A percentile compares a stretch with the other conserved stretches of the same genome.
These are phyloP conservation scores for Calamus simplicifolius DNA, from an alignment of 176 grass and related monocot species.

Conservation along the genomic window DNA sequence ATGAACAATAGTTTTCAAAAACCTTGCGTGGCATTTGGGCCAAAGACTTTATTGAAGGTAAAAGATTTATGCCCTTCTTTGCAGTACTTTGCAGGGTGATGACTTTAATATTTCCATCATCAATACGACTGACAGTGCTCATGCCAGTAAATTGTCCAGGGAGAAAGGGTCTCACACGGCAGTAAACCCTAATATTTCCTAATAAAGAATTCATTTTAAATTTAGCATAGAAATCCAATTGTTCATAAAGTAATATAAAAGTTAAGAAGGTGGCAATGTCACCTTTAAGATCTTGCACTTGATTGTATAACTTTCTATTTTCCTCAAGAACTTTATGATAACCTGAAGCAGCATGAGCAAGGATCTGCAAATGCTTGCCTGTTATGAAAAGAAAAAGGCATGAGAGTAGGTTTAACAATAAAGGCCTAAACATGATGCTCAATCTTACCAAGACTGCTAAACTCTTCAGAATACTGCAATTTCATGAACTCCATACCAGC, in stretches of 20 bases:
- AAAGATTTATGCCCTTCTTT: slow-evolving; percentile 81
- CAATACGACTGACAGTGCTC: slow-evolving; percentile 60
- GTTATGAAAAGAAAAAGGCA: not conserved
- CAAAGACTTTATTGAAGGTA: slow-evolving; percentile 82
- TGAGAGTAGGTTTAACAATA: no score
- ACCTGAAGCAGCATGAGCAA: slow-evolving; percentile 67
- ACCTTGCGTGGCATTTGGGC: slow-evolving; percentile 75
- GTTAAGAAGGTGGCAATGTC: not conserved
- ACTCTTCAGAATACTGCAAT: slow-evolving; percentile 47
- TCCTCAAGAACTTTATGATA: slow-evolving; percentile 86
- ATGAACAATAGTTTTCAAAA: not conserved
- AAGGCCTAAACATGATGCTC: not conserved
- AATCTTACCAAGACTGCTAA: slow-evolving; percentile 60
- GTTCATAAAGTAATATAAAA: slow-evolving; percentile 1
- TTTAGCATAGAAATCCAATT: slow-evolving; percentile 13
- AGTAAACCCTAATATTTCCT: slow-evolving; percentile 99
- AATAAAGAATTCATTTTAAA: slow-evolving; percentile 8
- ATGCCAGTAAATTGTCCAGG: slow-evolving; percentile 51
- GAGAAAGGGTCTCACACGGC: slow-evolving; percentile 79
- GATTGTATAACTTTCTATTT: slow-evolving; percentile 89
- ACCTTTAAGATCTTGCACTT: slow-evolving; percentile 97
- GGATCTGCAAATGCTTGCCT: slow-evolving; percentile 58
- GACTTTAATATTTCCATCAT: slow-evolving; percentile 79
- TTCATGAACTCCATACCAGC: slow-evolving; percentile 64
- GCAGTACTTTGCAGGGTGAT: slow-evolving; percentile 59